Base-by-base conservation (phyloP, 2,329 filamentous ascomycete genomes). In the Seiridium unicorne region DNA sequence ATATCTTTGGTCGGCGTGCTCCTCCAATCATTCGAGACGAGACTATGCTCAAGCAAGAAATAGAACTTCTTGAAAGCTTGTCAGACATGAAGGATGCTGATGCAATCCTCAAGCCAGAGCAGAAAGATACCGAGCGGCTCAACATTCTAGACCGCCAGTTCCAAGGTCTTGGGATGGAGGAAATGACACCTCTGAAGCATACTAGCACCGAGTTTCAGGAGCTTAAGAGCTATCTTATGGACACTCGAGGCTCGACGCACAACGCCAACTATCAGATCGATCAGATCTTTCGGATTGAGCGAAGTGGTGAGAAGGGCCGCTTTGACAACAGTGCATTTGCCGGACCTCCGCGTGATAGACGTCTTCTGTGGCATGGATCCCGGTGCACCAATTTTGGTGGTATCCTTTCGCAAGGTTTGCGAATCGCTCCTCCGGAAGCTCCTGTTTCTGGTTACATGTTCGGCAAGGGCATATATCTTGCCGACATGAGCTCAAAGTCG, bases 331-430 rank as follows among this genome's bases (percentile, higher is more conserved):
- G 83, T 48, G 57, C 72, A 6, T 88, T 81, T 61, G 73, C 83
- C 31, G 81, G 78, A 2, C 68, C 82, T 53, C 71, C 80, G 8
- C 76, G 81, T 53, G 85, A 95, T 70, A 85, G 89, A 32, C 86
- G 91, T 18, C 85, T 96, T 1, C 81, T 97, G 3, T 97, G 93
- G 93, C 93, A 96, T 71, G 92, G 93, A 13, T 93, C 90, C 13
- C 87, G 92, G 40, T 84, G 82, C 38, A 95, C 91, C 57, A 96
- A 96, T 72, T 96, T 89, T 65, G 92, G 89, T 69, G 93, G 92
- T 69, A 97, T 97, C 61, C 84, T 96, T 47, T 90, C 87, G 60
- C 91, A 96, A 73, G 93, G 93, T 64, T 83, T 97, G 5, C 89
- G 92, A n/a, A 96, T 96, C 65, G 93, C 93, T 5, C 93, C 93